phyloP scores from a whole-genome alignment of 768 basidiomycete species.

The Panellus pusillus region DNA sequence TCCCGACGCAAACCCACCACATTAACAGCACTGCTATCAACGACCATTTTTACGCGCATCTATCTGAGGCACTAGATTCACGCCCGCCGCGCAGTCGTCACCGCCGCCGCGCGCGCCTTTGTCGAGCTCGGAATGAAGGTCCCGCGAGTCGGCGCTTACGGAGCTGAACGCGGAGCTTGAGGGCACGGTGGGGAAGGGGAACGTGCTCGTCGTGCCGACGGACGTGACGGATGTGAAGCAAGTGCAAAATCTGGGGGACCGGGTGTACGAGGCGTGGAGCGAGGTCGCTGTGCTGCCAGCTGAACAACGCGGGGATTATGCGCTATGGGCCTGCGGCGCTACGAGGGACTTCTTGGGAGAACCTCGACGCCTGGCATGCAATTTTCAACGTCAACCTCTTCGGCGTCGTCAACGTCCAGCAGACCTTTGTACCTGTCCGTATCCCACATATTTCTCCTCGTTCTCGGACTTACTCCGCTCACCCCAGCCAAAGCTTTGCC shows the following conservation, averaged over 20 bases:
- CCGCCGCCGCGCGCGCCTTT: slow-evolving; percentile 55
- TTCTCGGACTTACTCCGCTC: no score
- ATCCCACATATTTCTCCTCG: background rate
- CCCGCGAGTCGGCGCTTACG: slow-evolving; percentile 59
- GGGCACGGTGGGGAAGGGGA: slow-evolving; percentile 48
- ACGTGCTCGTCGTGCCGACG: slow-evolving; percentile 69
- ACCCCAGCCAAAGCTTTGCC: slow-evolving; percentile 70
- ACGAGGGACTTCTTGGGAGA: slow-evolving; percentile 64
- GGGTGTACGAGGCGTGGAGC: slow-evolving; percentile 85
- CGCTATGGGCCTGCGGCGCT: slow-evolving; percentile 18
- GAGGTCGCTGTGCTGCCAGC: slow-evolving; percentile 86
- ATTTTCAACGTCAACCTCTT: slow-evolving; percentile 76
- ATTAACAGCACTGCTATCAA: no score
- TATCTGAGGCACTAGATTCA: no score
- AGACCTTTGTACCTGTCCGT: slow-evolving; percentile 75
- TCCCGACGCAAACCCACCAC: no score
- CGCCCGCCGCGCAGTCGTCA: slow-evolving; percentile 63
- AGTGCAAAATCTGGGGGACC: slow-evolving; percentile 67
- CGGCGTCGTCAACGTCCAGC: slow-evolving; percentile 81
- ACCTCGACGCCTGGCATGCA: slow-evolving; percentile 70
- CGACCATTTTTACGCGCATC: no score
- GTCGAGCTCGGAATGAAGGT: slow-evolving; percentile 69
- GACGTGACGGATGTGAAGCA: slow-evolving; percentile 78
- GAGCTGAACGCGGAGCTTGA: slow-evolving; percentile 27
- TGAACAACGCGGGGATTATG: slow-evolving; percentile 84